Evolutionary conservation across 306 rosid genomes (phyloP).

Genomic region (Cicer yamashitae): DNA sequence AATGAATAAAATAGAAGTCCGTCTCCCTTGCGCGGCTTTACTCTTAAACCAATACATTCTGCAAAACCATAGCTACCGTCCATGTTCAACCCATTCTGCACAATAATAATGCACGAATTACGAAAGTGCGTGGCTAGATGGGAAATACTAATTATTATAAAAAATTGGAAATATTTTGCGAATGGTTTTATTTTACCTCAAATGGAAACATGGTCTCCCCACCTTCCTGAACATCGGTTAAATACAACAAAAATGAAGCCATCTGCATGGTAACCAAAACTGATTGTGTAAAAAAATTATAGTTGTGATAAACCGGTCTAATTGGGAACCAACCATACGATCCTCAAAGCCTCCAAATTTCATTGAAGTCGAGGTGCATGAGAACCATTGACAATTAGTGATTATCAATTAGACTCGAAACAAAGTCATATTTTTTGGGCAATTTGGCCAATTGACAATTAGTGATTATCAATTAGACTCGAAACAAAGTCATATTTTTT

Average conservation of each 20-base stretch:
- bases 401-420: no score
- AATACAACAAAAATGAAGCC: slow-evolving; percentile 86
- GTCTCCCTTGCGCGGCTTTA: slow-evolving; percentile 88
- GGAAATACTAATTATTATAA: no score
- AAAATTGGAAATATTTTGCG: not conserved
- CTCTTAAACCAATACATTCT: slow-evolving; percentile 71
- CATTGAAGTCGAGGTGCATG: no score
- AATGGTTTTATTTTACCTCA: slow-evolving; percentile 63
- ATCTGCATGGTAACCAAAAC: slow-evolving; percentile 55
- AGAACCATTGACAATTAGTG: no score
- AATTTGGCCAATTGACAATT: no score
- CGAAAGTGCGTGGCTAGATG: not conserved
- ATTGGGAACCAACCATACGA: not conserved
- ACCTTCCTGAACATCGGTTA: slow-evolving; percentile 82
- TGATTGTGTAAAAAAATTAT: not conserved
- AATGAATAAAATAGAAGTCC: slow-evolving; percentile 88
- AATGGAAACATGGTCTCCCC: slow-evolving; percentile 92
- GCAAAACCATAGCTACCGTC: slow-evolving; percentile 59
- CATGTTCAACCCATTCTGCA: slow-evolving; percentile 80
- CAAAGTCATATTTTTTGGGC: no score
- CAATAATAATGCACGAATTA: slow-evolving; percentile 23
- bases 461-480: no score
- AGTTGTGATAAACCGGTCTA: not conserved
- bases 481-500: no score
- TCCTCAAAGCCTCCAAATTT: no score